Evolutionary conservation across 23 red algal genomes (phyloP).

Genomic region (Gracilariopsis chorda): DNA sequence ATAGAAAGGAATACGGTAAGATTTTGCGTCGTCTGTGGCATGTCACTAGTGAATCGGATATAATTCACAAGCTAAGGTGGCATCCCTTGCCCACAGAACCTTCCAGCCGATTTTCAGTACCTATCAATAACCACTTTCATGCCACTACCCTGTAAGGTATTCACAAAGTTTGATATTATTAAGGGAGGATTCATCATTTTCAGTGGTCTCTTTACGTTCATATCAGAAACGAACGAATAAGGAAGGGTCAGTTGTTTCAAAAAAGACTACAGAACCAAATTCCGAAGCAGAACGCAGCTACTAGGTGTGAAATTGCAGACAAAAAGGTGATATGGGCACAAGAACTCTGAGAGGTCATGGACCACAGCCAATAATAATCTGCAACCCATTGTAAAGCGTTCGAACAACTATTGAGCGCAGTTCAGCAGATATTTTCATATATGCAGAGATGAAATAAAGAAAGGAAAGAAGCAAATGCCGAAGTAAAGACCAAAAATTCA

Average conservation of each 20-base stretch:
- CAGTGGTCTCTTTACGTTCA: conserved; percentile 73
- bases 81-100: not conserved
- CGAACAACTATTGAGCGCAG: conserved; percentile 32
- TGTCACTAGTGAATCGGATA: not conserved
- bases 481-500: conserved; percentile 51
- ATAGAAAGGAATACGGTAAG: conserved; percentile 61
- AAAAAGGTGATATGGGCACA: conserved; percentile 67
- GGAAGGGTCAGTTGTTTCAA: conserved; percentile 76
- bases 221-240: conserved; percentile 77
- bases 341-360: conserved; percentile 93
- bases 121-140: conserved; percentile 54
- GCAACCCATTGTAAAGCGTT: conserved; percentile 64
- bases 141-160: conserved; percentile 4
- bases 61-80: not conserved
- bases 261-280: conserved; percentile 81
- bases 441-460: conserved; percentile 72
- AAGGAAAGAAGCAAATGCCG: conserved; percentile 61
- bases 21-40: not conserved
- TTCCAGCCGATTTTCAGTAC: conserved; percentile 16
- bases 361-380: conserved; percentile 74
- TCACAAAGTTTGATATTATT: conserved; percentile 48
- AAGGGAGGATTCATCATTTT: conserved; percentile 62
- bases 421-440: not conserved
- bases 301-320: conserved; percentile 72
- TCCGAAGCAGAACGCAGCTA: conserved; percentile 80